phyloP scores from a whole-genome alignment of 257 asterid species.

The Thymus quinquecostatus region DNA sequence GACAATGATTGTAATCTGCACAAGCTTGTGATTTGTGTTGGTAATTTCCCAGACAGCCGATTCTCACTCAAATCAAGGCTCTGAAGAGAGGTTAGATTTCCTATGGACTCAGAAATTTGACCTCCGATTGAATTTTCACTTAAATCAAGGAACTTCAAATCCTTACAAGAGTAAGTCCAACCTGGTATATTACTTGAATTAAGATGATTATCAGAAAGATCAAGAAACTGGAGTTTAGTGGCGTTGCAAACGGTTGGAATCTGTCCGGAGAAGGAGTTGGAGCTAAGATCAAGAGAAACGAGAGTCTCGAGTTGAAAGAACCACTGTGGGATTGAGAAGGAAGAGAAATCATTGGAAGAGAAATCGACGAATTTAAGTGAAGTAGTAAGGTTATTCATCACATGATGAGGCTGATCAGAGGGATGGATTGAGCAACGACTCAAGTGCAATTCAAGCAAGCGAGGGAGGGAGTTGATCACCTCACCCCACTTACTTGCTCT shows the following conservation, averaged over 20 bases:
- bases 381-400: constrained; percentile 19
- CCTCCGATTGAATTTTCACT: too few species aligned
- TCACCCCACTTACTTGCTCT: neutral
- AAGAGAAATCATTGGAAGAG: neutral
- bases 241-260: constrained; percentile 27
- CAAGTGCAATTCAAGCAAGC: constrained; percentile 11
- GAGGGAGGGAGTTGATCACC: constrained; percentile 22
- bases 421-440: constrained; percentile 5
- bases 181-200: constrained; percentile 44
- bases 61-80: too few species aligned
- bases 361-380: constrained; percentile 28
- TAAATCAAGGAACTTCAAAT: too few species aligned
- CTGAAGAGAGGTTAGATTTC: too few species aligned
- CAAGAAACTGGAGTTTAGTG: constrained; percentile 35
- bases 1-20: too few species aligned
- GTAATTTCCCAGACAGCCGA: too few species aligned
- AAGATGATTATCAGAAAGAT: constrained; percentile 24
- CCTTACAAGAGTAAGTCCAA: too few species aligned
- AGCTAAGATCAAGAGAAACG: constrained; percentile 19
- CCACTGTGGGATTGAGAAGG: constrained; percentile 25
- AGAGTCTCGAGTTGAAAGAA: constrained; percentile 29
- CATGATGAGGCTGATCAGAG: neutral
- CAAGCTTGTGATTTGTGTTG: too few species aligned
- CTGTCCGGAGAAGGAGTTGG: neutral
- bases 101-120: too few species aligned